Conservation (phyloP, 441 rosid species). For the Arabidopsis hybrid region DNA sequence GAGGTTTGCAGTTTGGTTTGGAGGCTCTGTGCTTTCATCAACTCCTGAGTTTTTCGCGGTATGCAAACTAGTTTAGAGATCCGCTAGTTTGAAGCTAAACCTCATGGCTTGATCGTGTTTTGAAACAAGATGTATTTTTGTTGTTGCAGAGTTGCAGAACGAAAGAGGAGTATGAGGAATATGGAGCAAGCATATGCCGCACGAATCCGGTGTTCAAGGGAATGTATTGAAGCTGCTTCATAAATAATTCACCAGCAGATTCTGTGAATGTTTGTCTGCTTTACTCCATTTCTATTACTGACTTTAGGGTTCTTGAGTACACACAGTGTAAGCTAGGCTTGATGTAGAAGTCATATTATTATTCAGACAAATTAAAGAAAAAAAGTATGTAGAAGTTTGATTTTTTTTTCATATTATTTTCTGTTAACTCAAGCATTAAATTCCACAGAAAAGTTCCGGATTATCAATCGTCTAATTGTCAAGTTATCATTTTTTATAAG, state of each 20-base stretch:
- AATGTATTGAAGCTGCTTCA: conserved; percentile 66
- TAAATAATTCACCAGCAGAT: neutral
- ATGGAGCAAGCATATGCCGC: conserved; percentile 99
- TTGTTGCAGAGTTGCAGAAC: conserved; percentile 88
- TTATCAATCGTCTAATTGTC: too few relatives aligned
- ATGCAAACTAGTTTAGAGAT: conserved; percentile 30
- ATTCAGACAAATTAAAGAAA: conserved; percentile 25
- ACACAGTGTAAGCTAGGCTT: conserved; percentile 29
- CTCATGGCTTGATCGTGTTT: conserved; percentile 2
- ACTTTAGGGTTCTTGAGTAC: conserved; percentile 9
- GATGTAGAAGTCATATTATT: conserved; percentile 2
- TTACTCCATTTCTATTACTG: conserved; percentile 4
- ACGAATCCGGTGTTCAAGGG: conserved; percentile 98
- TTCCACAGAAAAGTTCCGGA: too few relatives aligned
- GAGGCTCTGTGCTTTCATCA: conserved; percentile 98
- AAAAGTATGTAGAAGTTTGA: neutral
- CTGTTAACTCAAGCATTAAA: too few relatives aligned
- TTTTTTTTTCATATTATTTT: too few relatives aligned
- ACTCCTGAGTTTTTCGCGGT: conserved; percentile 97
- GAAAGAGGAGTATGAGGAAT: conserved; percentile 96
- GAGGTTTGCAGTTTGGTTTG: conserved; percentile 99
- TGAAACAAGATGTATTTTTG: conserved; percentile 14
- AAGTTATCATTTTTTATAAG: too few relatives aligned
- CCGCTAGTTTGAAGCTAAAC: conserved; percentile 7
- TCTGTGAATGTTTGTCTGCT: conserved; percentile 34